Evolutionary conservation across 257 asterid species (phyloP).

Genomic region (Capsicum pubescens): DNA sequence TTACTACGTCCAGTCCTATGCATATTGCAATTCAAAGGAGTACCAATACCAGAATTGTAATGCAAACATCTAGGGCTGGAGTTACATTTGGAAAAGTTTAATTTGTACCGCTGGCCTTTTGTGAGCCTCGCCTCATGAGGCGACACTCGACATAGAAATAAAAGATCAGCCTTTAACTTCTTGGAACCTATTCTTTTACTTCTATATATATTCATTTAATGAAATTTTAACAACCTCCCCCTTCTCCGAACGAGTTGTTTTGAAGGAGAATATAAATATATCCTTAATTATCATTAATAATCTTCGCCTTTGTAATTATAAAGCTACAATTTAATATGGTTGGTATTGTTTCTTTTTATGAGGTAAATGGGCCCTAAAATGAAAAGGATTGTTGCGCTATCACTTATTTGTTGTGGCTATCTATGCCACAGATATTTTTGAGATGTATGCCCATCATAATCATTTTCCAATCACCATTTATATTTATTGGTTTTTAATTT

Average conservation of each 20-base stretch:
- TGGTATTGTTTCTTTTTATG: not conserved
- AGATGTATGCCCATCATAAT: not conserved
- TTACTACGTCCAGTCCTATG: not conserved
- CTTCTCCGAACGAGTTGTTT: not conserved
- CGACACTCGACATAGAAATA: not conserved
- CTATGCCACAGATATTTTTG: not conserved
- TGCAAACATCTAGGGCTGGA: not conserved
- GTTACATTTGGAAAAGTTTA: not conserved
- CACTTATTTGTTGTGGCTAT: not conserved
- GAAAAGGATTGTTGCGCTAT: not conserved
- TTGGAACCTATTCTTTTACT: too few species aligned
- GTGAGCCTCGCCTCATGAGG: not conserved
- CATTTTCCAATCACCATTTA: not conserved
- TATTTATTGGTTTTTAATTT: not conserved
- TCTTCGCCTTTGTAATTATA: not conserved
- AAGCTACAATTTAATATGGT: not conserved
- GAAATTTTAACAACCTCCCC: too few species aligned
- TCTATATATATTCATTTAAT: too few species aligned
- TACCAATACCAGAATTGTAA: not conserved
- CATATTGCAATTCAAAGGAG: not conserved
- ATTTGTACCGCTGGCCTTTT: constrained; percentile 7
- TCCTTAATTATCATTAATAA: not conserved
- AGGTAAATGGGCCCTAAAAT: not conserved
- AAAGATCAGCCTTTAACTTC: not conserved
- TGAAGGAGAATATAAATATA: not conserved